phyloP scores from a whole-genome alignment of 2,329 filamentous ascomycete genomes.

The Stromatinia cepivora region DNA sequence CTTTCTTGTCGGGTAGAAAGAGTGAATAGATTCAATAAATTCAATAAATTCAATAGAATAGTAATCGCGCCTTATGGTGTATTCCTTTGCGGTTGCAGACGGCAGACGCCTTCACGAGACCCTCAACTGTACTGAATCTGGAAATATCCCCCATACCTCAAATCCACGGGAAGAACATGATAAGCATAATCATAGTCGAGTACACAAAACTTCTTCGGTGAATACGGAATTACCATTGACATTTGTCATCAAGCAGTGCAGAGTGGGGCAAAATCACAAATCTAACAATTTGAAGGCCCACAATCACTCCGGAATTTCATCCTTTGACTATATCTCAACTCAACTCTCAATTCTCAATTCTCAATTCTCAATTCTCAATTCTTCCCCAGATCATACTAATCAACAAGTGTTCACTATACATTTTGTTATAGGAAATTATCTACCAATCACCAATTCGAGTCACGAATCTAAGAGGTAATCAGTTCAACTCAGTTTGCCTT shows the following conservation, averaged over 20 bases:
- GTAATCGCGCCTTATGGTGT: not conserved
- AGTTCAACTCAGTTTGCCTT: not conserved
- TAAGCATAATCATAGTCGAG: too few relatives aligned
- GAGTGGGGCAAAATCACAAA: constrained; percentile 13
- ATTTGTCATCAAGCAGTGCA: constrained; percentile 18
- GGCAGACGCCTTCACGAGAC: not conserved
- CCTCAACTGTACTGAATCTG: not conserved
- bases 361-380: not conserved
- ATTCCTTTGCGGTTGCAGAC: not conserved
- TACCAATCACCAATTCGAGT: not conserved
- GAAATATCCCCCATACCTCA: not conserved
- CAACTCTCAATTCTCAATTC: not conserved
- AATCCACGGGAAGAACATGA: not conserved
- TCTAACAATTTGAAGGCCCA: not conserved
- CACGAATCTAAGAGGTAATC: not conserved
- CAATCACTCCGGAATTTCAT: constrained; percentile 17
- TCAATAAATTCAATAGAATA: not conserved
- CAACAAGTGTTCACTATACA: not conserved
- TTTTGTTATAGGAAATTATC: not conserved
- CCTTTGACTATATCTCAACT: not conserved
- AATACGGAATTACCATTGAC: not conserved
- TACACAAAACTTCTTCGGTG: too few relatives aligned
- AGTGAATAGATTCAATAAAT: not conserved
- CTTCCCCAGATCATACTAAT: not conserved
- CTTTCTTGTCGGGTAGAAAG: not conserved